These are phyloP conservation scores for Syzygium aqueum DNA, from an alignment of 345 rosid genomes.

Conservation along the genomic window DNA sequence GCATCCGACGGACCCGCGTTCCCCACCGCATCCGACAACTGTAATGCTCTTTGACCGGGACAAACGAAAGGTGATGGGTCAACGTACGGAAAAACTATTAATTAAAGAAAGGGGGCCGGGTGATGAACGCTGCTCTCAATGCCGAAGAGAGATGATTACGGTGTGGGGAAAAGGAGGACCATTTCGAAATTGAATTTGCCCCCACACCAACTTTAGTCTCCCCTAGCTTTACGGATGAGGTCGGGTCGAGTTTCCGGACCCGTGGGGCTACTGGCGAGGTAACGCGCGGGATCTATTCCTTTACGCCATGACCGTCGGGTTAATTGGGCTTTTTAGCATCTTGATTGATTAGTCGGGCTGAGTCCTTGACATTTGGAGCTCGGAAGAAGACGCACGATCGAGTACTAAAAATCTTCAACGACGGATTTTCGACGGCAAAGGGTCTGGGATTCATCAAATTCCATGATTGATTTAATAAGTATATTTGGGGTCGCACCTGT, in stretches of 20 bases:
- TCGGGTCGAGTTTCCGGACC: accelerated
- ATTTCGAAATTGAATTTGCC: not conserved
- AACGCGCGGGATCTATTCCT: accelerated
- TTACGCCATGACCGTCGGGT: accelerated
- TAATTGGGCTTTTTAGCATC: not conserved
- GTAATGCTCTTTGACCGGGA: not conserved
- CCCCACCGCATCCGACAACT: not conserved
- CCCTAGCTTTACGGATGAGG: not conserved
- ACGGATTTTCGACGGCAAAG: no score
- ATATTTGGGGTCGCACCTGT: accelerated
- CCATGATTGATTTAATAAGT: accelerated
- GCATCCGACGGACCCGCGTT: not conserved
- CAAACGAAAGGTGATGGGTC: not conserved
- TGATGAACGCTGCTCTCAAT: not conserved
- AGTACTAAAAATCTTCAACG: no score
- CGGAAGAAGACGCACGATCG: no score
- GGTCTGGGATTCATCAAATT: no score
- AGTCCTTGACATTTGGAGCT: no score
- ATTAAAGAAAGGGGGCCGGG: not conserved
- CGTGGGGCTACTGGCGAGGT: accelerated
- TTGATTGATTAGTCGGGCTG: no score
- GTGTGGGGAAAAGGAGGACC: not conserved
- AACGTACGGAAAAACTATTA: not conserved
- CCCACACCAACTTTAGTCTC: not conserved
- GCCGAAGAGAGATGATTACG: not conserved